phyloP scores from a whole-genome alignment of 2,329 filamentous ascomycete species.

The Sporothrix variecibatus region DNA sequence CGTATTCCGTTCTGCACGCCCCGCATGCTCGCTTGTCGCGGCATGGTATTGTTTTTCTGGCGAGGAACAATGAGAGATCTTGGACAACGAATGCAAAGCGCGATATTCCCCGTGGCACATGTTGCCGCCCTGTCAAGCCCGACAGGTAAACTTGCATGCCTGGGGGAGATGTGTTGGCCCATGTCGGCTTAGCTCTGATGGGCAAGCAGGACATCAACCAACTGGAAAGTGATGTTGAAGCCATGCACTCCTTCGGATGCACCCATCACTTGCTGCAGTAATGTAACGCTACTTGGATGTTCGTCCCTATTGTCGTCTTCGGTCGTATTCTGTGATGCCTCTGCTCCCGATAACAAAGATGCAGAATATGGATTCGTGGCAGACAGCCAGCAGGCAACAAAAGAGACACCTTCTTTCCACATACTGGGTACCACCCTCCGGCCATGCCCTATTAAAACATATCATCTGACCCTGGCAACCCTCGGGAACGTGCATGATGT shows the following conservation, averaged over 20 bases:
- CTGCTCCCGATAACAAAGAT: neutral
- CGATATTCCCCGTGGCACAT: constrained; percentile 9
- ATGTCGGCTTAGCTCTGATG: neutral
- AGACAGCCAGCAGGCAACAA: neutral
- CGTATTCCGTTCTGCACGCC: neutral
- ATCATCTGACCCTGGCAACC: constrained; percentile 5
- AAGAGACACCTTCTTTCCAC: no score
- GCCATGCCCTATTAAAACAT: neutral
- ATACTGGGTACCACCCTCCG: neutral
- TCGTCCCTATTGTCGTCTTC: neutral
- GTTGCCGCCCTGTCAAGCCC: neutral
- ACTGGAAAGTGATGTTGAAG: neutral
- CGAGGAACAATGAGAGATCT: neutral
- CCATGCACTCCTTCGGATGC: constrained; percentile 9
- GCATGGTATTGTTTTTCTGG: neutral
- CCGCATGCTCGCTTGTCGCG: constrained; percentile 1
- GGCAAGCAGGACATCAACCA: neutral
- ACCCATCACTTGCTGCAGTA: neutral
- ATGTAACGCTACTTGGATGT: neutral
- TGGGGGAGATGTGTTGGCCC: neutral
- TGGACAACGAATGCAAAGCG: neutral
- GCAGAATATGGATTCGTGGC: neutral
- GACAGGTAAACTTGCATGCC: neutral
- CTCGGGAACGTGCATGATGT: neutral
- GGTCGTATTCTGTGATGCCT: neutral